Conservation (phyloP, 2,329 filamentous ascomycete species). For the Bisporella sp. region DNA sequence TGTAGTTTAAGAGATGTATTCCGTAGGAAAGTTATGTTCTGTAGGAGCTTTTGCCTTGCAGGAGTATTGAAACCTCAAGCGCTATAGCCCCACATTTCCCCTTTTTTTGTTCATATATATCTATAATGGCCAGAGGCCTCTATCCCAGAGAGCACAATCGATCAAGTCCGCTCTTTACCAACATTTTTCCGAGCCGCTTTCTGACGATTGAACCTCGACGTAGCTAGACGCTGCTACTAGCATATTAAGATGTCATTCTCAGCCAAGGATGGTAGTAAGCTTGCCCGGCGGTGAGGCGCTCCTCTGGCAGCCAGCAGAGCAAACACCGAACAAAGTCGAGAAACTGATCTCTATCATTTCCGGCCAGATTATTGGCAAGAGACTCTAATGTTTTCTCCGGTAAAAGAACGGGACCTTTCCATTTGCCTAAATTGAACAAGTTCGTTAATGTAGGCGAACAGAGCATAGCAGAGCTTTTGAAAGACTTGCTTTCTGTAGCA, state of each 20-base stretch:
- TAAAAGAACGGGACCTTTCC: conserved; percentile 10
- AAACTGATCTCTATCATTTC: conserved; percentile 10
- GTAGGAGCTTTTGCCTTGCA: too few species aligned
- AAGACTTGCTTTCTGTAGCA: background rate
- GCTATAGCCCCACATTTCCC: too few species aligned
- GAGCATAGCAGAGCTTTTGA: background rate
- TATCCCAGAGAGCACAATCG: too few species aligned
- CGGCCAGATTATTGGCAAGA: conserved; percentile 7
- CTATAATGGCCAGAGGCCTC: too few species aligned
- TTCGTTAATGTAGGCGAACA: conserved; percentile 1
- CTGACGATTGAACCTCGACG: background rate
- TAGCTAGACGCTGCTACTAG: background rate
- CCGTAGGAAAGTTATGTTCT: too few species aligned
- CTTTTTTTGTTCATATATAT: too few species aligned
- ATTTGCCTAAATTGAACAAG: conserved; percentile 11
- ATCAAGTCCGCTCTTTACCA: too few species aligned
- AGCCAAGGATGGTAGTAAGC: conserved; percentile 11
- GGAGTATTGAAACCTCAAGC: too few species aligned
- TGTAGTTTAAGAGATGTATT: background rate
- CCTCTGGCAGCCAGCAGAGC: conserved; percentile 12
- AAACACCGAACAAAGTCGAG: conserved; percentile 9
- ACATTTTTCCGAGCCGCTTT: too few species aligned
- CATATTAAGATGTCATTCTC: background rate
- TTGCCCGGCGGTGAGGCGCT: conserved; percentile 8
- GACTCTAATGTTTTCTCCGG: conserved; percentile 11